Percentiles rank a stretch among this genome's conserved stretches.
These are phyloP conservation scores for Thermochaetoides thermophila DNA, from an alignment of 495 filamentous ascomycete genomes.

Conservation along the genomic window DNA sequence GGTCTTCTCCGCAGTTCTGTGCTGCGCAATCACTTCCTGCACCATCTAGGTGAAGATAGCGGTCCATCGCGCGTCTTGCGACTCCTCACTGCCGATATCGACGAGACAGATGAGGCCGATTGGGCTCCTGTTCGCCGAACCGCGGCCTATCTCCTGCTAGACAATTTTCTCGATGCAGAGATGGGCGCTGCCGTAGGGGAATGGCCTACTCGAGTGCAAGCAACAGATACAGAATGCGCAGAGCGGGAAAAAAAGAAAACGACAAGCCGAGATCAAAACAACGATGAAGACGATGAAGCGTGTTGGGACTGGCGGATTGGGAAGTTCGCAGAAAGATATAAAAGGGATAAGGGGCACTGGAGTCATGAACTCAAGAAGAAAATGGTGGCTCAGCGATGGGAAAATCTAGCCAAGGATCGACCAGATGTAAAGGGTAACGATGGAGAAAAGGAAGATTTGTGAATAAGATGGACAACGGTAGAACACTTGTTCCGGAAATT, in stretches of 20 bases:
- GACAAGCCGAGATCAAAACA: too few relatives aligned
- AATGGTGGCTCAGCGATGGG: slow-evolving; percentile 12
- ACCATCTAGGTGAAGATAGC: too few relatives aligned
- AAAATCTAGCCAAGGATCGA: slow-evolving; percentile 1
- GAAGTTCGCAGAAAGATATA: slow-evolving; percentile 9
- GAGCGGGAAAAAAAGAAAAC: not conserved
- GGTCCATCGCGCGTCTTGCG: slow-evolving; percentile 33
- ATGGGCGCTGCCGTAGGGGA: slow-evolving; percentile 37
- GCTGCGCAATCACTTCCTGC: slow-evolving; percentile 38
- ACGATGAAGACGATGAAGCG: too few relatives aligned
- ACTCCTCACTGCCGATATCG: slow-evolving; percentile 20
- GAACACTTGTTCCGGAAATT: too few relatives aligned
- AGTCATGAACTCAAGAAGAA: slow-evolving; percentile 16
- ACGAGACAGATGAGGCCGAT: slow-evolving; percentile 5
- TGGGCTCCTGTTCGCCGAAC: slow-evolving; percentile 29
- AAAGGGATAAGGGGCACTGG: slow-evolving; percentile 16
- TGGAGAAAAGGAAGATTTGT: slow-evolving; percentile 13
- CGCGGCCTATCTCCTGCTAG: slow-evolving; percentile 37
- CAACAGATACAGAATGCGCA: slow-evolving; percentile 15
- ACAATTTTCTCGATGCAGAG: slow-evolving; percentile 45
- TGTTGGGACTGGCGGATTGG: slow-evolving; percentile 29
- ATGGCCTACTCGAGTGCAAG: slow-evolving; percentile 26
- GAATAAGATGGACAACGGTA: too few relatives aligned
- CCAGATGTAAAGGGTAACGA: not conserved
- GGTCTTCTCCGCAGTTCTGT: slow-evolving; percentile 27